phyloP scores from a whole-genome alignment of 345 rosid genomes.

The Camelina hispida region DNA sequence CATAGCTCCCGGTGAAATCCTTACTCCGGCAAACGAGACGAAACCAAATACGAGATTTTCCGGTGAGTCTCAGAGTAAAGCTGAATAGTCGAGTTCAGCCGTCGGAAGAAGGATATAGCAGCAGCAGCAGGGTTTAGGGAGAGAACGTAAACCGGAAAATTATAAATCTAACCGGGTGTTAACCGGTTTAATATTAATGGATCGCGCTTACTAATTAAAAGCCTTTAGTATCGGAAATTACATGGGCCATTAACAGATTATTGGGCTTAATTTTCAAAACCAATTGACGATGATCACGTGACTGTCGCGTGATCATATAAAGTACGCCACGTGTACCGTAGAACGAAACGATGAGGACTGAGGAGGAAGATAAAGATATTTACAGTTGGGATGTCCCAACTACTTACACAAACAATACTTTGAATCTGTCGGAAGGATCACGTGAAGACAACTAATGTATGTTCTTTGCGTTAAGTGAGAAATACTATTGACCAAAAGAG shows the following conservation, averaged over 20 bases:
- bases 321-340: slow-evolving; percentile 24
- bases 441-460: slow-evolving; percentile 40
- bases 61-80: slow-evolving; percentile 28
- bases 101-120: slow-evolving; percentile 18
- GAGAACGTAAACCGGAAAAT: slow-evolving; percentile 25
- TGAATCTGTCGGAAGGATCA: slow-evolving; percentile 39
- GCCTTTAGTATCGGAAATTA: background rate
- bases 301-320: slow-evolving; percentile 6
- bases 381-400: slow-evolving; percentile 36
- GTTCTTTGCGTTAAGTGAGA: slow-evolving; percentile 22
- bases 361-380: background rate
- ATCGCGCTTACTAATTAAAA: background rate
- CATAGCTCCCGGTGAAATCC: slow-evolving; percentile 44
- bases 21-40: background rate
- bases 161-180: background rate
- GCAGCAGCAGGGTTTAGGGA: slow-evolving; percentile 31
- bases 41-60: slow-evolving; percentile 10
- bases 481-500: slow-evolving; percentile 28
- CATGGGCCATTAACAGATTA: slow-evolving; percentile 15
- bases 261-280: background rate
- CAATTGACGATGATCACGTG: slow-evolving; percentile 11
- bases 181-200: slow-evolving; percentile 24
- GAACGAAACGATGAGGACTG: background rate
- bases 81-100: slow-evolving; percentile 29
- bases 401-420: background rate